These are phyloP conservation scores for Fraxinus latifolia DNA, from an alignment of 305 asterid species.

Conservation along the genomic window DNA sequence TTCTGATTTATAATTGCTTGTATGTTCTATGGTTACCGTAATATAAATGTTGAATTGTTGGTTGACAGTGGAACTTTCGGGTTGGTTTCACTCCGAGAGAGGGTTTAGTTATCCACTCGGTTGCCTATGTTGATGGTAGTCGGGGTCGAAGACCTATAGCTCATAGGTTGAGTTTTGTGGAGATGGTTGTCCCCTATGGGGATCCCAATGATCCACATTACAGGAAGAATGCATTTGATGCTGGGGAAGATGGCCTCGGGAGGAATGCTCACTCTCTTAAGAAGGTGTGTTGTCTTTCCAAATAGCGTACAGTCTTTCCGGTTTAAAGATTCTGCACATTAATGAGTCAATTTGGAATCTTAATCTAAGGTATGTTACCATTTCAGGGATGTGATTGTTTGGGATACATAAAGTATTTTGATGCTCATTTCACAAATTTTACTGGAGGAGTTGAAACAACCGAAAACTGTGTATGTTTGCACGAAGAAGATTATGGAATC, in stretches of 20 bases:
- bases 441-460: slow-evolving; percentile 97
- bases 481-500: slow-evolving; percentile 93
- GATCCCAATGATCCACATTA: slow-evolving; percentile 99
- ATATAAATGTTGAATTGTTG: slow-evolving; percentile 22
- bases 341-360: slow-evolving; percentile 16
- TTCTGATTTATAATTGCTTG: background rate
- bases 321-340: background rate
- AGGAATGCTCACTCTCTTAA: slow-evolving; percentile 94
- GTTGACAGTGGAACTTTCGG: slow-evolving; percentile 90
- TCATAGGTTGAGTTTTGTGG: slow-evolving; percentile 95
- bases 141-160: slow-evolving; percentile 96
- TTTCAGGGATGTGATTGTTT: slow-evolving; percentile 96
- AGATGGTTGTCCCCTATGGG: slow-evolving; percentile 99
- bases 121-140: slow-evolving; percentile 94
- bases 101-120: slow-evolving; percentile 91
- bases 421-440: slow-evolving; percentile 85
- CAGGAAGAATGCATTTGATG: slow-evolving; percentile 97
- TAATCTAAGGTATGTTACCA: slow-evolving; percentile 1
- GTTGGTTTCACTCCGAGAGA: slow-evolving; percentile 96
- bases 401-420: slow-evolving; percentile 81
- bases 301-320: background rate
- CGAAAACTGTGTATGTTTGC: slow-evolving; percentile 93
- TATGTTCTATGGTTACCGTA: background rate
- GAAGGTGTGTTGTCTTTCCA: slow-evolving; percentile 49
- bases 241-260: slow-evolving; percentile 98